A percentile compares a stretch with the other conserved stretches of the same genome.
Evolutionary conservation across 2,329 filamentous ascomycete genomes (phyloP).

Genomic region (Trichoderma guizhouense): DNA sequence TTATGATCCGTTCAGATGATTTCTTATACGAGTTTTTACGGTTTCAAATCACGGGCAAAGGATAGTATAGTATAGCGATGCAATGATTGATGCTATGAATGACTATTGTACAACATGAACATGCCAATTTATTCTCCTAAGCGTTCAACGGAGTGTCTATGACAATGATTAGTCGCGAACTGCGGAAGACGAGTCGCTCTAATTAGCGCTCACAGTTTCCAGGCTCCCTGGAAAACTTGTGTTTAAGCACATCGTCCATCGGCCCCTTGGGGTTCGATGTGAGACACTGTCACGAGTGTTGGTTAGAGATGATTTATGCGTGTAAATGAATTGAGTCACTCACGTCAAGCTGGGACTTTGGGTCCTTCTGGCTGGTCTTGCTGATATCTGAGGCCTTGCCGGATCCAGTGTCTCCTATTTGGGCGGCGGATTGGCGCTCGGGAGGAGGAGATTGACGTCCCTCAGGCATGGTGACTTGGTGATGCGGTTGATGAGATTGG

Average conservation of each 20-base stretch:
- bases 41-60: constrained; percentile 21
- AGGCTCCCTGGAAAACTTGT: constrained; percentile 56
- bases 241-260: constrained; percentile 58
- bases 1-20: neutral
- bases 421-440: constrained; percentile 61
- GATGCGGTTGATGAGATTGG: neutral
- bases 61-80: constrained; percentile 7
- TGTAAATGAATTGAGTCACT: constrained; percentile 14
- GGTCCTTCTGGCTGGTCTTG: constrained; percentile 48
- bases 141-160: neutral
- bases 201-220: constrained; percentile 17
- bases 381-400: constrained; percentile 32
- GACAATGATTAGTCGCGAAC: neutral
- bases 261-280: constrained; percentile 63
- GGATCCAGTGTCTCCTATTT: constrained; percentile 57
- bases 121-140: neutral
- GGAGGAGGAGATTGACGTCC: constrained; percentile 78
- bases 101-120: neutral
- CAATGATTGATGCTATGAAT: constrained; percentile 17
- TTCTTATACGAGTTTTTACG: neutral
- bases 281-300: constrained; percentile 41
- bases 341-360: constrained; percentile 52
- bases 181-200: neutral
- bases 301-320: neutral
- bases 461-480: constrained; percentile 58